phyloP scores from a whole-genome alignment of 208 protist species.

The Wallacemonas sp. region DNA sequence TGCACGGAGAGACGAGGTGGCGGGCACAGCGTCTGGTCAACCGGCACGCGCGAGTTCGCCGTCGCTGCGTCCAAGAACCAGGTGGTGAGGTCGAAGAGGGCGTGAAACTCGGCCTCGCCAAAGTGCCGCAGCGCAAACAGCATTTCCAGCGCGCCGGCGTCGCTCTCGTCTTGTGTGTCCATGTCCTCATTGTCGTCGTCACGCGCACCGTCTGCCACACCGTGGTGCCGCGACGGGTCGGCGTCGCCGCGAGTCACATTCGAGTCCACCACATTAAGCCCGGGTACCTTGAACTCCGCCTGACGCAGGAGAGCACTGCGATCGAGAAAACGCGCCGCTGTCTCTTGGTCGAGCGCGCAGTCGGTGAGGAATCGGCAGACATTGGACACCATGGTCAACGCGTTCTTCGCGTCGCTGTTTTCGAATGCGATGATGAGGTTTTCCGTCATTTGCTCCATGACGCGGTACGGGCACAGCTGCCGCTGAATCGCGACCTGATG shows the following conservation, averaged over 20 bases:
- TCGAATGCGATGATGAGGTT: slow-evolving; percentile 81
- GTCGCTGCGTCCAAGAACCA: slow-evolving; percentile 85
- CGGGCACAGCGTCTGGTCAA: slow-evolving; percentile 26
- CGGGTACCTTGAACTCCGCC: slow-evolving; percentile 41
- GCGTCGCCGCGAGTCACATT: neutral
- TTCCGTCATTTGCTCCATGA: slow-evolving; percentile 75
- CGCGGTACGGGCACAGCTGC: slow-evolving; percentile 57
- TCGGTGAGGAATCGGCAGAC: slow-evolving; percentile 78
- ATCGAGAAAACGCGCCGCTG: slow-evolving; percentile 66
- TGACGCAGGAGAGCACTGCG: slow-evolving; percentile 60
- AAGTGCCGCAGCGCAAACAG: slow-evolving; percentile 47
- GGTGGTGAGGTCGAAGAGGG: slow-evolving; percentile 68
- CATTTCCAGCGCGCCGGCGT: slow-evolving; percentile 14
- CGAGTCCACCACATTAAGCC: slow-evolving; percentile 17
- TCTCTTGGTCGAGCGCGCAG: slow-evolving; percentile 69
- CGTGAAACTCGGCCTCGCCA: slow-evolving; percentile 64
- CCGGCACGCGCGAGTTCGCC: slow-evolving; percentile 63
- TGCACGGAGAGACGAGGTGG: slow-evolving; percentile 4
- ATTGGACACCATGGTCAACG: slow-evolving; percentile 63
- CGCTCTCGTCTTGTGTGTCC: slow-evolving; percentile 18
- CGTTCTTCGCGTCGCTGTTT: slow-evolving; percentile 55
- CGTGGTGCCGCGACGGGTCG: neutral
- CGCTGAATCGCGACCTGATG: slow-evolving; percentile 25
- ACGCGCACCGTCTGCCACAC: neutral
- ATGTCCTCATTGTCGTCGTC: neutral